These are phyloP conservation scores for Candida namnaoensis DNA, from an alignment of 805 yeast species.

Conservation along the genomic window DNA sequence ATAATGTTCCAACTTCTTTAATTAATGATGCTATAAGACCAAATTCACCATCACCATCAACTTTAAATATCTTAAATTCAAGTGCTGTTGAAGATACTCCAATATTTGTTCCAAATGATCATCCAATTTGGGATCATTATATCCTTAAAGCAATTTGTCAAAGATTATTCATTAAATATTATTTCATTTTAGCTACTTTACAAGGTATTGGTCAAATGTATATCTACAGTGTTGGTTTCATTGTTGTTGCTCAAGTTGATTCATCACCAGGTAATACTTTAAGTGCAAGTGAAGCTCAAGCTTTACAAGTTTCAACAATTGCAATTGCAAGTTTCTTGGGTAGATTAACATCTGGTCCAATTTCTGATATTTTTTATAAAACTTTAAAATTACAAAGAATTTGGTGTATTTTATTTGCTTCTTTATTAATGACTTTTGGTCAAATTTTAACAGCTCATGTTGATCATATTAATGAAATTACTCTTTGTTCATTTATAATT, in stretches of 20 bases:
- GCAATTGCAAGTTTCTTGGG: slow-evolving; percentile 62
- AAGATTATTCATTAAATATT: slow-evolving; percentile 39
- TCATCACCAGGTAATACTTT: slow-evolving; percentile 14
- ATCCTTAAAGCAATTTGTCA: slow-evolving; percentile 12
- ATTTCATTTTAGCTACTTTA: slow-evolving; percentile 42
- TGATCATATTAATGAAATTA: slow-evolving; percentile 31
- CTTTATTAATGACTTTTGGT: slow-evolving; percentile 26
- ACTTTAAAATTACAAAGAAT: slow-evolving; percentile 46
- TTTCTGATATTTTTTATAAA: slow-evolving; percentile 52
- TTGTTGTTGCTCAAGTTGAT: slow-evolving; percentile 41
- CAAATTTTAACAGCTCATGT: slow-evolving; percentile 26
- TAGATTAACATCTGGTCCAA: slow-evolving; percentile 53
- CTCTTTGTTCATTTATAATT: slow-evolving; percentile 41
- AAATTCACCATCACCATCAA: too few species aligned
- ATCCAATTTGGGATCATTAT: slow-evolving; percentile 18
- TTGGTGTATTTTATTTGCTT: slow-evolving; percentile 50
- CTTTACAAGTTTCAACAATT: slow-evolving; percentile 60
- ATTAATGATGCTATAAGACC: too few species aligned
- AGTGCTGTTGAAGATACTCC: slow-evolving; percentile 20
- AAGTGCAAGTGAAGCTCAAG: slow-evolving; percentile 43
- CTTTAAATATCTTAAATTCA: not conserved
- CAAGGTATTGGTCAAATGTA: slow-evolving; percentile 67
- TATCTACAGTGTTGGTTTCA: slow-evolving; percentile 65
- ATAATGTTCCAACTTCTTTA: too few species aligned
- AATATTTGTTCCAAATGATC: slow-evolving; percentile 16